These are phyloP conservation scores for Epichloe brachyelytri DNA, from an alignment of 2,329 filamentous ascomycete genomes.

Conservation along the genomic window DNA sequence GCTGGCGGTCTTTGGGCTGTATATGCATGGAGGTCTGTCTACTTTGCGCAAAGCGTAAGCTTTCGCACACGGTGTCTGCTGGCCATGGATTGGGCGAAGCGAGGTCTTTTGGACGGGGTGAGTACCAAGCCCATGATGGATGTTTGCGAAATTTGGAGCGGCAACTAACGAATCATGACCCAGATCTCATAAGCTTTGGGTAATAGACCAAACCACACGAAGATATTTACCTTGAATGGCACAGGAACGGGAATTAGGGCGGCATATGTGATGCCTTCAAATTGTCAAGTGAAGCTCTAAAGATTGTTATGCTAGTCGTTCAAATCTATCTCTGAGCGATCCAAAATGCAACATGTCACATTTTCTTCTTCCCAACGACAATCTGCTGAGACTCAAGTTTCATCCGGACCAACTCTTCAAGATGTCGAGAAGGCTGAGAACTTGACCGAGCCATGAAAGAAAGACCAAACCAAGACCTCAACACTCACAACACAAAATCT, in stretches of 20 bases:
- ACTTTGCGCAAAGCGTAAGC: conserved; percentile 96
- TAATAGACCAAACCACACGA: neutral
- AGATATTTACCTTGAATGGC: neutral
- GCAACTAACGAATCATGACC: neutral
- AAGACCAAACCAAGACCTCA: neutral
- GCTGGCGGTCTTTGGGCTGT: conserved; percentile 82
- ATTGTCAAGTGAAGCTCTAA: no score
- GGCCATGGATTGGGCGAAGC: conserved; percentile 98
- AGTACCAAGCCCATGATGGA: conserved; percentile 20
- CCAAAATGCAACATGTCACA: no score
- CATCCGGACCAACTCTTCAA: neutral
- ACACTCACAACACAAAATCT: conserved; percentile 47
- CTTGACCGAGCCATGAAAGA: neutral
- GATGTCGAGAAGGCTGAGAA: neutral
- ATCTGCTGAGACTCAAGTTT: neutral
- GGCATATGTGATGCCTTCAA: neutral
- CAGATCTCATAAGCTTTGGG: conserved; percentile 42
- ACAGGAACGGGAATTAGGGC: neutral
- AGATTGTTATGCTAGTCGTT: no score
- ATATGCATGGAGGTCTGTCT: conserved; percentile 91
- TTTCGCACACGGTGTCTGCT: conserved; percentile 76
- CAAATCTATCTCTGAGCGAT: no score
- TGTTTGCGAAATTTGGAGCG: neutral
- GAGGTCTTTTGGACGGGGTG: conserved; percentile 92
- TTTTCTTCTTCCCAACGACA: no score